Evolutionary conservation across 1,284 basidiomycete species (phyloP).

Genomic region (Boletellus deceptivus): DNA sequence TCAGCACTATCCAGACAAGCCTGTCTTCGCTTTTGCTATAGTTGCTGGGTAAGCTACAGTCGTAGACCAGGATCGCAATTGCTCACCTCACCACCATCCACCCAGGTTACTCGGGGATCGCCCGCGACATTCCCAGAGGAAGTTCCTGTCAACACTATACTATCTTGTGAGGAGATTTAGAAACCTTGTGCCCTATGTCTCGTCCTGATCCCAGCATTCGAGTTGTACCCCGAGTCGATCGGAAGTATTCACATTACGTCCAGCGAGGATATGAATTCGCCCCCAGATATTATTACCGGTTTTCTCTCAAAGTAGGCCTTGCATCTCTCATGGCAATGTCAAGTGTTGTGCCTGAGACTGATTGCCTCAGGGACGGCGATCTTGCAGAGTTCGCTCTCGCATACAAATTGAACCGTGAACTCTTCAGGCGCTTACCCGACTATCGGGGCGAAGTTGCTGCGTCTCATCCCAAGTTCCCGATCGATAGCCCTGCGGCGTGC

Average conservation of each 20-base stretch:
- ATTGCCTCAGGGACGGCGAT: neutral
- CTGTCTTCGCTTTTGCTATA: conserved; percentile 14
- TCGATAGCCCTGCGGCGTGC: conserved; percentile 43
- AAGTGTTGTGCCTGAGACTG: neutral
- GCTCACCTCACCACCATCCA: no score
- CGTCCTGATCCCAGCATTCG: conserved; percentile 1
- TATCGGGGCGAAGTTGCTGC: conserved; percentile 52
- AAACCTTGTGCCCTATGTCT: neutral
- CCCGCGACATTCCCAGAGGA: conserved; percentile 2
- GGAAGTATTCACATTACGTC: conserved; percentile 34
- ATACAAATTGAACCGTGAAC: conserved; percentile 40
- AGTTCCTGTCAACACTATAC: conserved; percentile 4
- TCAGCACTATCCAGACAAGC: conserved; percentile 22
- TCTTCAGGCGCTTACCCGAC: conserved; percentile 51
- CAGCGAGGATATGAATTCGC: conserved; percentile 17
- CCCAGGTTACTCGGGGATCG: neutral
- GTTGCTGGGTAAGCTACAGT: conserved; percentile 12
- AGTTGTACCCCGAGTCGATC: conserved; percentile 26
- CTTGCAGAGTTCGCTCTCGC: neutral
- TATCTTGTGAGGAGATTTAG: conserved; percentile 17
- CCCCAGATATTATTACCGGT: conserved; percentile 21
- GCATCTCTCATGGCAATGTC: neutral
- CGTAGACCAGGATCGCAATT: no score
- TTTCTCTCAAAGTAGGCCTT: conserved; percentile 4
- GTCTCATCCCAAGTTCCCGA: conserved; percentile 50